phyloP scores from a whole-genome alignment of 2,329 filamentous ascomycete species.

The Fusarium graminum region DNA sequence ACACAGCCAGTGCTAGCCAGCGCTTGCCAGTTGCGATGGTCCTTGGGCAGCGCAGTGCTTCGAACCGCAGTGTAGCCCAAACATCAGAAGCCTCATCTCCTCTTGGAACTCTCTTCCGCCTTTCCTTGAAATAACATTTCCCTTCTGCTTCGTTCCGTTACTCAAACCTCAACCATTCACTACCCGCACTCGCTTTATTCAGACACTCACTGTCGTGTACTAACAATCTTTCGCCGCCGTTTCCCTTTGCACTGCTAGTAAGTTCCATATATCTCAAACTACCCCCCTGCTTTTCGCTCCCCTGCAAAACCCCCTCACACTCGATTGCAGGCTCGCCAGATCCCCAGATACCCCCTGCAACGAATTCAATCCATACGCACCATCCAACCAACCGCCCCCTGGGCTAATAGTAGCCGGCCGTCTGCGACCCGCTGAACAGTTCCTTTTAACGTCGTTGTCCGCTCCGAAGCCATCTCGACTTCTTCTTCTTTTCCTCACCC shows the following conservation, averaged over 20 bases:
- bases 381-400: conserved; percentile 41
- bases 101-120: conserved; percentile 33
- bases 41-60: conserved; percentile 27
- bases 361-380: conserved; percentile 44
- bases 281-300: conserved; percentile 9
- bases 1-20: conserved; percentile 10
- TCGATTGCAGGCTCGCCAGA: conserved; percentile 41
- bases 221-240: conserved; percentile 22
- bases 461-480: conserved; percentile 42
- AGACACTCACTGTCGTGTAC: conserved; percentile 12
- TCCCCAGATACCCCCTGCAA: conserved; percentile 39
- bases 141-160: conserved; percentile 18
- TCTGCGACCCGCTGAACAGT: conserved; percentile 43
- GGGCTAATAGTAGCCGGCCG: conserved; percentile 40
- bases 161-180: conserved; percentile 8
- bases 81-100: conserved; percentile 48
- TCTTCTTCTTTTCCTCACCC: conserved; percentile 45
- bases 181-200: not conserved
- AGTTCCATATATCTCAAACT: conserved; percentile 9
- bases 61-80: conserved; percentile 31
- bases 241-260: conserved; percentile 24
- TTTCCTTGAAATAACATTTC: conserved; percentile 25
- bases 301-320: conserved; percentile 29
- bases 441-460: conserved; percentile 51
- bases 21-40: conserved; percentile 30